A percentile compares a stretch with the other conserved stretches of the same genome.
These are phyloP conservation scores for Hanseniaspora lachancei DNA, from an alignment of 805 yeast species.

Conservation along the genomic window DNA sequence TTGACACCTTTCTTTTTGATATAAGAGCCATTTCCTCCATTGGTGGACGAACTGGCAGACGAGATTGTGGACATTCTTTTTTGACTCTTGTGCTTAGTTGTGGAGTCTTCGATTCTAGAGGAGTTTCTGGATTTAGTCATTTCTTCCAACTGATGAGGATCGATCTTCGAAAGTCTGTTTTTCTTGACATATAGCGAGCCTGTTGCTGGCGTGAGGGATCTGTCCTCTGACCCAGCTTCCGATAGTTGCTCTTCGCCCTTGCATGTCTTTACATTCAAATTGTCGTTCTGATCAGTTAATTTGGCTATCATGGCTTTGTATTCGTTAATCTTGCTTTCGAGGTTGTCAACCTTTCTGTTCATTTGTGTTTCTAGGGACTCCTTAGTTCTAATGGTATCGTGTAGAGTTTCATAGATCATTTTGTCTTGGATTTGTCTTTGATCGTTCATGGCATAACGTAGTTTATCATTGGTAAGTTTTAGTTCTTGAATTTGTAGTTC, in stretches of 20 bases:
- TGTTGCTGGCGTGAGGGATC: neutral
- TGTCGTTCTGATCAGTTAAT: slow-evolving; percentile 14
- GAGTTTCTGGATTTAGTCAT: slow-evolving; percentile 10
- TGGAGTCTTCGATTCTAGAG: slow-evolving; percentile 2
- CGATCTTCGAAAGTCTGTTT: slow-evolving; percentile 12
- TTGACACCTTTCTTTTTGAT: slow-evolving; percentile 11
- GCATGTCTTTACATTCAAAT: neutral
- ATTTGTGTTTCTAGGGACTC: slow-evolving; percentile 15
- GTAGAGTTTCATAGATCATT: slow-evolving; percentile 18
- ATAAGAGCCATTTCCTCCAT: slow-evolving; percentile 16
- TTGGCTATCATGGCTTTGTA: slow-evolving; percentile 21
- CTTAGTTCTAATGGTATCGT: slow-evolving; percentile 16
- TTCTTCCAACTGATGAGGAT: slow-evolving; percentile 12
- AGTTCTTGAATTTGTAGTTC: slow-evolving; percentile 26
- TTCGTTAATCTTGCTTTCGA: slow-evolving; percentile 24
- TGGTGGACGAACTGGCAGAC: slow-evolving; percentile 26
- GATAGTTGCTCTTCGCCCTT: neutral
- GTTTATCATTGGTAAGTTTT: slow-evolving; percentile 25
- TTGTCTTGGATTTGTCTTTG: slow-evolving; percentile 22
- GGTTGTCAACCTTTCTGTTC: slow-evolving; percentile 21
- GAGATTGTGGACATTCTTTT: slow-evolving; percentile 30
- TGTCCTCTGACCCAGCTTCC: neutral
- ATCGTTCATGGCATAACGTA: slow-evolving; percentile 22
- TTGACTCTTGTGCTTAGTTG: neutral
- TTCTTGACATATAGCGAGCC: slow-evolving; percentile 10